Evolutionary conservation across 345 rosid species (phyloP), one percentile per base, ranked within the genome.

Genomic region (Lepidium didymum): DNA sequence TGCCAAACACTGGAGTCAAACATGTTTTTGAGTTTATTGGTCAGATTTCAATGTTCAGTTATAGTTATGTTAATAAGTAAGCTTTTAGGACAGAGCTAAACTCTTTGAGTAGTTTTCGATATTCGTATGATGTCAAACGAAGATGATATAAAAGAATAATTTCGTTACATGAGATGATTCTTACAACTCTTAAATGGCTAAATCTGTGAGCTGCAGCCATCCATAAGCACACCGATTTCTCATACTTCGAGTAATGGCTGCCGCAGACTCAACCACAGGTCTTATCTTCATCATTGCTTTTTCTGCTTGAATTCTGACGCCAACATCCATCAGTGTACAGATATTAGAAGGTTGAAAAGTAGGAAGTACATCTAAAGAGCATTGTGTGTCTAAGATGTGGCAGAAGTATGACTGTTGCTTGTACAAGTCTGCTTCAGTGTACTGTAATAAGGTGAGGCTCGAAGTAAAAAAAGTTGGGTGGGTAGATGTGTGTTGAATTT

Each of bases 171-270:
- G 58, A 10, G 76, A 55, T 56, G 64, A 53, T 43, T 40, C 53
- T 43, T 53, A 67, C 27, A 37, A 60, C 19, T 44, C 55, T 75
- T 54, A 68, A 33, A 75, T 55, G 42, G 69, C 46, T 61, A 75
- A 68, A 65, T 68, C 74, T 45, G 78, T 61, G 47, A 93, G 69
- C 69, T 72, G 89, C 10, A 94, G 61, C 99, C 97, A 91, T 33
- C 97, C 97, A 64, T 82, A 94, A 13, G 89, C 96, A 75, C 93
- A 85, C 14, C 89, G 86, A 42, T 94, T 90, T 58, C 96, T 75
- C 0, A 75, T 75, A 64, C 77, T 74, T 67, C 79, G 83, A 62
- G 85, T 73, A 0, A 76, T 80, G 15, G 87, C 76, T 31, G 72
- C 73, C 8, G 96, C 96, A 70, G 73, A 54, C 23, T 86, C 85